These are phyloP conservation scores for Candida hungchunana DNA, from an alignment of 805 yeast genomes.

Conservation along the genomic window DNA sequence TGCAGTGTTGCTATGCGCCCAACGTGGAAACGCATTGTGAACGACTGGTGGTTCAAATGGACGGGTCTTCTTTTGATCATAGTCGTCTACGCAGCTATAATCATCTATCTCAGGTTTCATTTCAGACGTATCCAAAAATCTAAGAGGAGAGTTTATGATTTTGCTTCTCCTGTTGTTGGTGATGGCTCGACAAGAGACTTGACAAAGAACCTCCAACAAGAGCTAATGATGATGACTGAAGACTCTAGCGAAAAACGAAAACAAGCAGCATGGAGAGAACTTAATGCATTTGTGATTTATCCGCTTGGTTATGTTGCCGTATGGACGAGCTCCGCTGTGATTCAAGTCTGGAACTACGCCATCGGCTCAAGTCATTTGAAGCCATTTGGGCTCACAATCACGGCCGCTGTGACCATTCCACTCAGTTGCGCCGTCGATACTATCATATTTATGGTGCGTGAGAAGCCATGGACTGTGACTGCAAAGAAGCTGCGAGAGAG, in stretches of 20 bases:
- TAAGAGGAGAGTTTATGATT: slow-evolving; percentile 11
- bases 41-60: slow-evolving; percentile 18
- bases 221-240: slow-evolving; percentile 17
- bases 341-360: slow-evolving; percentile 14
- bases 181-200: neutral
- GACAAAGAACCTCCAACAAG: slow-evolving; percentile 15
- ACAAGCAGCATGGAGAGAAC: slow-evolving; percentile 16
- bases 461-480: slow-evolving; percentile 60
- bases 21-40: slow-evolving; percentile 20
- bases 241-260: slow-evolving; percentile 8
- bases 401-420: slow-evolving; percentile 70
- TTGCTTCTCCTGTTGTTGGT: neutral
- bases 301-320: slow-evolving; percentile 22
- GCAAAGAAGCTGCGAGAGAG: neutral
- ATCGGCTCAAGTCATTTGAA: neutral
- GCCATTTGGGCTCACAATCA: slow-evolving; percentile 10
- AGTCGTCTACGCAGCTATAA: slow-evolving; percentile 16
- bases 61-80: slow-evolving; percentile 16
- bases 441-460: slow-evolving; percentile 68
- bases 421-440: slow-evolving; percentile 75
- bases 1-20: slow-evolving; percentile 19
- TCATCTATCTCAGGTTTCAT: slow-evolving; percentile 13
- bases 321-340: slow-evolving; percentile 18
- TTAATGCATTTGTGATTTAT: slow-evolving; percentile 20
- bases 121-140: slow-evolving; percentile 11